Base-by-base conservation (phyloP, 345 rosid species). In the Citrus mangshanensis region DNA sequence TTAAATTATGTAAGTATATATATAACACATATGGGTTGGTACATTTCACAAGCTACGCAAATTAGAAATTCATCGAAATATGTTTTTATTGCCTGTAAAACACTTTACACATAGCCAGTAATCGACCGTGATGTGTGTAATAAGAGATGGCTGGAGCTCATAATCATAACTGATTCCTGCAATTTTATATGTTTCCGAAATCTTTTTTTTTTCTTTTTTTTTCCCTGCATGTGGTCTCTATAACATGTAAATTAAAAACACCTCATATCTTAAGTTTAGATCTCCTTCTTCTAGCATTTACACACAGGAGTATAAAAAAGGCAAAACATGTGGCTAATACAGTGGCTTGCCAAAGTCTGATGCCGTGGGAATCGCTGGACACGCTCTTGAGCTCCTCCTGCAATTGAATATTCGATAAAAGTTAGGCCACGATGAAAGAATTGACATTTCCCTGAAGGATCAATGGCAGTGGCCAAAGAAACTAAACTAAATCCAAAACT, bases 201-300 rank as follows among this genome's bases (percentile, higher is more conserved):
- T 70, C n/a, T 62, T 72, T 30, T 24, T 51, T 38, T 66, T 30
- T 32, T 30, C 3, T 32, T 30, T 0, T 35, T 35, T 35, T 34
- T 42, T 74, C 38, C 9, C 62, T 62, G 59, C 78, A 79, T 76
- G 78, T 77, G 83, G 70, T 78, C 62, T 78, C 61, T 83, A 75
- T 42, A 79, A 71, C 72, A 32, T 2, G 69, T 65, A 27, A 62
- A 25, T 27, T 25, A 1, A 27, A 32, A 65, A 65, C 21, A 22
- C 21, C 3, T 30, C 21, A 13, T 82, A 93, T 86, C 87, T 95
- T 93, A 78, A 92, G 81, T 87, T 92, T 93, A 9, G 85, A 89
- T 86, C 80, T 90, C 88, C 86, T 89, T 83, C 95, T 88, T 81
- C 90, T 87, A 40, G 90, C 87, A 76, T 86, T 93, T 89, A 91